Evolutionary conservation across 306 rosid species (phyloP).

Genomic region (Acacia melanoxylon): DNA sequence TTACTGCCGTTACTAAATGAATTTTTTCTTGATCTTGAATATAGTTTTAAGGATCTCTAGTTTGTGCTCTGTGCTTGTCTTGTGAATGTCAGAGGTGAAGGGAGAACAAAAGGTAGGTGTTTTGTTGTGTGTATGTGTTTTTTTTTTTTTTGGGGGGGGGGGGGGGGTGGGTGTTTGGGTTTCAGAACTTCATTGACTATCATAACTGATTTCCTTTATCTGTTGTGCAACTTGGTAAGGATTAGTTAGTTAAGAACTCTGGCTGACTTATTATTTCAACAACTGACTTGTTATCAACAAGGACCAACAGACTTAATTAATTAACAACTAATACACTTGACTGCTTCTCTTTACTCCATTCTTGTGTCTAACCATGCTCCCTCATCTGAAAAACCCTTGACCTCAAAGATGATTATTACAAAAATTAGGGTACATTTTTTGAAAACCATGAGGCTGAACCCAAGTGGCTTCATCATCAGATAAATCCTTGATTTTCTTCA

Average conservation of each 20-base stretch:
- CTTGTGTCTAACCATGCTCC: neutral
- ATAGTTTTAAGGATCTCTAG: conserved; percentile 1
- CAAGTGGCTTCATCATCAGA: neutral
- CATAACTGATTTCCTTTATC: neutral
- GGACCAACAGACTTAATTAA: neutral
- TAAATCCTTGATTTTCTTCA: neutral
- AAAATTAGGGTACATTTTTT: neutral
- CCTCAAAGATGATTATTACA: neutral
- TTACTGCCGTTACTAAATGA: neutral
- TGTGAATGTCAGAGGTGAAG: neutral
- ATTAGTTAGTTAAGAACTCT: neutral
- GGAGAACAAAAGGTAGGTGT: neutral
- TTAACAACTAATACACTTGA: neutral
- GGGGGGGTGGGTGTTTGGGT: neutral
- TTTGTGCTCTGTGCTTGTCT: neutral
- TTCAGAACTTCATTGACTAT: neutral
- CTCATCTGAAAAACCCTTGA: neutral
- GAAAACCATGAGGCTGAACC: neutral
- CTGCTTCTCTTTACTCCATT: neutral
- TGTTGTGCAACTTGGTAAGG: neutral
- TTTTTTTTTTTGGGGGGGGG: neutral
- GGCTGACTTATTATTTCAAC: neutral
- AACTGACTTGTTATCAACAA: neutral
- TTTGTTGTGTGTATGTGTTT: neutral
- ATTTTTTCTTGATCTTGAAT: neutral